Evolutionary conservation across 371 early-diverging fungal species (phyloP).

Genomic region (Mucor ambiguus): DNA sequence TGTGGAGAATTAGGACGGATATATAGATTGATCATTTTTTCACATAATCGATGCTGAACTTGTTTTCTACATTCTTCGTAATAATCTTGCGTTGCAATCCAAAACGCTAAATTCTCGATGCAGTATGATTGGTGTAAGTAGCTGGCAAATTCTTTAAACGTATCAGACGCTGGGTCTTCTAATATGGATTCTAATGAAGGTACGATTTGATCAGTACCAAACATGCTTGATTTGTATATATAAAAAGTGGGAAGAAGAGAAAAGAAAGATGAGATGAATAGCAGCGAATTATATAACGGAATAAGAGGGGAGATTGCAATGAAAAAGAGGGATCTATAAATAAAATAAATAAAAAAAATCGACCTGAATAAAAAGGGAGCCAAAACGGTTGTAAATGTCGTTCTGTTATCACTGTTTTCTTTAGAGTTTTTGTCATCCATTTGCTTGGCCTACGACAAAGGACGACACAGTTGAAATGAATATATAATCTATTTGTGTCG

Average conservation of each 20-base stretch:
- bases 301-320: slow-evolving; percentile 6
- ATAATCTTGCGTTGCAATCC: slow-evolving; percentile 46
- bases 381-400: neutral
- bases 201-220: slow-evolving; percentile 15
- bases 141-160: slow-evolving; percentile 39
- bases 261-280: slow-evolving; percentile 10
- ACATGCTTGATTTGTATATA: neutral
- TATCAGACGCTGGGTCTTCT: slow-evolving; percentile 28
- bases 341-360: slow-evolving; percentile 2
- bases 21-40: slow-evolving; percentile 32
- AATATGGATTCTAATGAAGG: slow-evolving; percentile 39
- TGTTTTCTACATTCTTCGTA: slow-evolving; percentile 19
- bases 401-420: neutral
- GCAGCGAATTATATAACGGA: neutral
- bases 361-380: neutral
- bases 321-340: slow-evolving; percentile 1
- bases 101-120: slow-evolving; percentile 48
- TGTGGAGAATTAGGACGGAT: slow-evolving; percentile 49
- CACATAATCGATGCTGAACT: slow-evolving; percentile 14
- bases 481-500: neutral
- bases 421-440: neutral
- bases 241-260: slow-evolving; percentile 13
- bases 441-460: neutral
- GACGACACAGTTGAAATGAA: neutral
- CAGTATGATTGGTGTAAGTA: slow-evolving; percentile 46